A percentile compares a stretch with the other conserved stretches of the same genome.
phyloP scores from a whole-genome alignment of 1,284 basidiomycete genomes.

The Boletus smithii region DNA sequence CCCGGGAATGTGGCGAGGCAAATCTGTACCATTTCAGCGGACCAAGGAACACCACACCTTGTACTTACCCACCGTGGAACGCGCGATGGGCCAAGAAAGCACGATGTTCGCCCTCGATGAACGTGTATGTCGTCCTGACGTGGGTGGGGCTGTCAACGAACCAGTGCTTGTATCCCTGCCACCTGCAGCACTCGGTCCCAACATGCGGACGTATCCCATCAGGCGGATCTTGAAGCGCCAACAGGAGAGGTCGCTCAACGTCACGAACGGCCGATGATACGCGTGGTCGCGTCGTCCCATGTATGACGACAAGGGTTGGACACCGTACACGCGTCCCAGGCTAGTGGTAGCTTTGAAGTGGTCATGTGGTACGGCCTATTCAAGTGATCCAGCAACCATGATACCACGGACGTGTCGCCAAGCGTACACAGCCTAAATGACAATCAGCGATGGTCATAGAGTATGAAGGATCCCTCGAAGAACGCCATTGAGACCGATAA shows the following conservation, averaged over 20 bases:
- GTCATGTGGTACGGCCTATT: constrained; percentile 8
- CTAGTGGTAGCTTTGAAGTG: constrained; percentile 16
- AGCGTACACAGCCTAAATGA: constrained; percentile 17
- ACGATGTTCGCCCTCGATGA: constrained; percentile 1
- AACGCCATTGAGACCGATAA: constrained; percentile 1
- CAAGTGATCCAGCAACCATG: constrained; percentile 4
- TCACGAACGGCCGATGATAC: too few species aligned
- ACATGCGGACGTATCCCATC: constrained; percentile 10
- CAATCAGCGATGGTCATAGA: constrained; percentile 11
- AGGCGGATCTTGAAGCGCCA: constrained; percentile 16
- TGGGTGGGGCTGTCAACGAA: neutral
- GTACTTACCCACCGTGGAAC: constrained; percentile 1
- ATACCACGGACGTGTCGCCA: constrained; percentile 3
- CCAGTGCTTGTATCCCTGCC: constrained; percentile 8
- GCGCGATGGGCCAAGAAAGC: constrained; percentile 2
- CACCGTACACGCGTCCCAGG: constrained; percentile 2
- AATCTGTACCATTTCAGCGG: neutral
- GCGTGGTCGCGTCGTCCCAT: neutral
- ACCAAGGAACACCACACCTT: neutral
- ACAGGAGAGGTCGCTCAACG: neutral
- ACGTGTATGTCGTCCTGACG: constrained; percentile 6
- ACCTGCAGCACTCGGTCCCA: neutral
- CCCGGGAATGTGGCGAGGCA: neutral
- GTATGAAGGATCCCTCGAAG: neutral
- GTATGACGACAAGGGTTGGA: constrained; percentile 8